Evolutionary conservation across 2,329 filamentous ascomycete genomes (phyloP).

Genomic region (Allantophomopsis cytisporea): DNA sequence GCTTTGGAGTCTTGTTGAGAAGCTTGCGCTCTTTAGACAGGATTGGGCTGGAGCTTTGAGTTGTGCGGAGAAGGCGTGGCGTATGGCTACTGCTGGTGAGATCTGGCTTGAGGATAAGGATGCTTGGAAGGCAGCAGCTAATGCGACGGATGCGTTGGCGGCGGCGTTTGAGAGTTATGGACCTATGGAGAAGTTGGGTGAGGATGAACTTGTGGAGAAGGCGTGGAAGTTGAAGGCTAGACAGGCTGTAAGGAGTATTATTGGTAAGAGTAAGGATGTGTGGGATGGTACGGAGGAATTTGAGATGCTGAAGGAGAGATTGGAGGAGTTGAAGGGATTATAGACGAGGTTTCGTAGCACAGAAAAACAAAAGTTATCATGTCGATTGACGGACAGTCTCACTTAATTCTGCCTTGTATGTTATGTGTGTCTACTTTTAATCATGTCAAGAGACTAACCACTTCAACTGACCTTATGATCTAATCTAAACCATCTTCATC

Average conservation of each 20-base stretch:
- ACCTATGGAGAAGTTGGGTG: constrained; percentile 39
- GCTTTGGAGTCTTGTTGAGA: constrained; percentile 64
- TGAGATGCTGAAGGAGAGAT: constrained; percentile 40
- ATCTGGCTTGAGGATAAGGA: constrained; percentile 26
- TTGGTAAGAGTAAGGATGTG: constrained; percentile 65
- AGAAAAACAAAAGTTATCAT: too few relatives aligned
- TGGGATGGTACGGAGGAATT: constrained; percentile 72
- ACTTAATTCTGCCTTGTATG: too few relatives aligned
- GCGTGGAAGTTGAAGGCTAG: constrained; percentile 85
- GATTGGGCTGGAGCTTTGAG: constrained; percentile 63
- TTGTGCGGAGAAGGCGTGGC: constrained; percentile 82
- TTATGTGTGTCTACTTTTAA: too few relatives aligned
- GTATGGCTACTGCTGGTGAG: constrained; percentile 43
- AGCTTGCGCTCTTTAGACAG: constrained; percentile 58
- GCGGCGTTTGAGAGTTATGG: constrained; percentile 75
- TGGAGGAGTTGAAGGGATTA: constrained; percentile 35
- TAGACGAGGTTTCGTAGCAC: background rate
- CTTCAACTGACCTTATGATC: too few relatives aligned
- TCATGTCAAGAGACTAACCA: too few relatives aligned
- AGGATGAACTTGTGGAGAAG: constrained; percentile 51
- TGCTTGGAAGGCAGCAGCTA: constrained; percentile 42
- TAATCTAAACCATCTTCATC: too few relatives aligned
- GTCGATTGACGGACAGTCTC: too few relatives aligned
- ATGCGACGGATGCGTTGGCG: constrained; percentile 65
- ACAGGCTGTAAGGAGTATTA: constrained; percentile 69